A percentile compares a stretch with the other conserved stretches of the same genome.
These are phyloP conservation scores for Plasmodium berghei DNA, from an alignment of 169 alveolate species.

Conservation along the genomic window DNA sequence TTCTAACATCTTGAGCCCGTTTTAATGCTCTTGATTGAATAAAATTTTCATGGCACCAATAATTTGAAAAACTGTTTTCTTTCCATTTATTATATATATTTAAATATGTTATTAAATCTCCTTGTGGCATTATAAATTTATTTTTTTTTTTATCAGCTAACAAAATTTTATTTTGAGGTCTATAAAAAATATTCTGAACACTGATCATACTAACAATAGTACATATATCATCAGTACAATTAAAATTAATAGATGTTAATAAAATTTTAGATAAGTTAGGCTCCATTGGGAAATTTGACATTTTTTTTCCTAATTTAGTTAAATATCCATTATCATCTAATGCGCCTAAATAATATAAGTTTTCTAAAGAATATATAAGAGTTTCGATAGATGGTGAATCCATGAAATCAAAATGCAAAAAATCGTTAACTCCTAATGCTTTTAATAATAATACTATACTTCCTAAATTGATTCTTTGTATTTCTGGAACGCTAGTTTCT, in stretches of 20 bases:
- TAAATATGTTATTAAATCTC: constrained; percentile 97
- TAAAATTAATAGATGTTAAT: constrained; percentile 97
- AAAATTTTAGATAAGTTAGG: constrained; percentile 98
- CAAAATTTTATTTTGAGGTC: constrained; percentile 98
- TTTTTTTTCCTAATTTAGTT: constrained; percentile 98
- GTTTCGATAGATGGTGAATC: constrained; percentile 98
- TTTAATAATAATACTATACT: constrained; percentile 97
- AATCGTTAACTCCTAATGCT: constrained; percentile 99
- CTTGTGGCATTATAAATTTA: constrained; percentile 97
- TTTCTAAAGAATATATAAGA: constrained; percentile 97
- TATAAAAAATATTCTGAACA: constrained; percentile 97
- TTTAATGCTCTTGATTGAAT: constrained; percentile 95
- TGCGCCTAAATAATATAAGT: constrained; percentile 98
- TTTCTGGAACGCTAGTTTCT: constrained; percentile 99
- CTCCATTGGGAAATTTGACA: constrained; percentile 99
- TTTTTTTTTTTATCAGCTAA: constrained; percentile 97
- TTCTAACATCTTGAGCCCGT: constrained; percentile 97
- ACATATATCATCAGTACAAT: constrained; percentile 97
- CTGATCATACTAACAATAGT: constrained; percentile 98
- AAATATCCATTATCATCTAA: constrained; percentile 99
- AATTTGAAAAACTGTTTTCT: constrained; percentile 91
- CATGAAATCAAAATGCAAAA: constrained; percentile 99
- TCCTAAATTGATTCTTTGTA: constrained; percentile 99
- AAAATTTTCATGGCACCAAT: constrained; percentile 98
- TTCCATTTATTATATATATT: constrained; percentile 97